Evolutionary conservation across 2,329 filamentous ascomycete genomes (phyloP), one percentile per base, ranked within the genome.

Genomic region (Mycocentrospora acerina): DNA sequence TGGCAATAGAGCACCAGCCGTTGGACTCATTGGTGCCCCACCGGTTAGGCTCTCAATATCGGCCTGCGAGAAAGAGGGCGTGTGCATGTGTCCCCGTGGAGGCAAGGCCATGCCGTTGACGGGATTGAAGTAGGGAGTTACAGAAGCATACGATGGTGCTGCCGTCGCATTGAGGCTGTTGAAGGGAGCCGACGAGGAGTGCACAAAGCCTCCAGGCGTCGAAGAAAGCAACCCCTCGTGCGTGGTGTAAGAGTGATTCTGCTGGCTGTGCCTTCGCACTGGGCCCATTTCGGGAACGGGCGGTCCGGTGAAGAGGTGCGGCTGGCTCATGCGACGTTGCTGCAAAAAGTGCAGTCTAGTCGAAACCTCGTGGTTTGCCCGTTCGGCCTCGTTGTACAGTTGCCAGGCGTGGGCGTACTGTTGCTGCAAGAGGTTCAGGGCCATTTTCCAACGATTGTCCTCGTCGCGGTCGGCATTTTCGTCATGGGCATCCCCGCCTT

Each of bases 11-110:
- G 83, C 78, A 18, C 85, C 82, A 2, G 87, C 88, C 4, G 85
- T 86, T 2, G 88, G 88, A 54, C 86, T 90, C 62, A 91, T 79
- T 1, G 85, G 85, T 2, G 85, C 86, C 18, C 80, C 82, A 13
- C 75, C 78, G 3, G 77, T 81, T 24, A 85, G 62, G 13, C 74
- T 74, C 41, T 80, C 79, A 4, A 84, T 68, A 13, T 85, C 82
- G 2, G 80, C 77, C 22, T 86, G 83, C 5, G 79, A 80, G 37
- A 82, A 59, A 24, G 57, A 60, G 7, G 48, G 35, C 48, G 52
- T 28, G 55, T 60, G 29, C 45, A 55, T 11, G 46, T 44, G 42
- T 3, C 42, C 42, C 13, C 42, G 56, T 2, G 62, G 14, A 5
- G 72, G 66, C n/a, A 81, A 56, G 4, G 78, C 76, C 77, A 81